phyloP scores from a whole-genome alignment of 148 eudicot species.

The Chenopodium berlandieri region DNA sequence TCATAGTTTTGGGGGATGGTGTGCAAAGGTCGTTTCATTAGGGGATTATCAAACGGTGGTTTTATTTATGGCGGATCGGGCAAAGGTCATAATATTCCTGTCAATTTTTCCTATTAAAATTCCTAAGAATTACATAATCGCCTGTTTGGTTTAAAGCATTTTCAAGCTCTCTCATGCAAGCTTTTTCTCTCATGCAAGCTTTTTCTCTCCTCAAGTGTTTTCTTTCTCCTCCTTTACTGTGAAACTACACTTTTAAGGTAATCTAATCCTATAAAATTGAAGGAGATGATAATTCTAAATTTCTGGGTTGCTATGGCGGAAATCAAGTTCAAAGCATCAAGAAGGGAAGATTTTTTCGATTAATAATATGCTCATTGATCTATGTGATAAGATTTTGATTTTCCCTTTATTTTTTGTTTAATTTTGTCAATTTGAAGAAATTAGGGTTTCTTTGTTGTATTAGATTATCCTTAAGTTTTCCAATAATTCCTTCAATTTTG shows the following conservation, averaged over 20 bases:
- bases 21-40: too few species aligned
- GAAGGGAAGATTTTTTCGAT: constrained; percentile 14
- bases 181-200: too few species aligned
- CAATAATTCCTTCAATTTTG: constrained; percentile 7
- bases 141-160: too few species aligned
- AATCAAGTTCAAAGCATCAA: background rate
- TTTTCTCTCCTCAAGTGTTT: too few species aligned
- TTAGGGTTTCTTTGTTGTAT: constrained; percentile 27
- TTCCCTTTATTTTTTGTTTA: background rate
- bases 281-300: constrained; percentile 5
- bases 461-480: constrained; percentile 12
- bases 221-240: background rate
- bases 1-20: too few species aligned
- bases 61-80: too few species aligned
- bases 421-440: constrained; percentile 7
- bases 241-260: background rate
- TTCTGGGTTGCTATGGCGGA: background rate
- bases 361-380: constrained; percentile 14
- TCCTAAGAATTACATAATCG: too few species aligned
- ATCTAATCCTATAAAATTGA: background rate
- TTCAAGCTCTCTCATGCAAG: too few species aligned
- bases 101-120: too few species aligned
- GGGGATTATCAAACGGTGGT: too few species aligned
- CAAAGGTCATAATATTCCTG: too few species aligned
- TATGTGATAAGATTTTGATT: constrained; percentile 26